Evolutionary conservation across 768 basidiomycete genomes (phyloP), one percentile per base, ranked within the genome.

Genomic region (Amanita thiersii): DNA sequence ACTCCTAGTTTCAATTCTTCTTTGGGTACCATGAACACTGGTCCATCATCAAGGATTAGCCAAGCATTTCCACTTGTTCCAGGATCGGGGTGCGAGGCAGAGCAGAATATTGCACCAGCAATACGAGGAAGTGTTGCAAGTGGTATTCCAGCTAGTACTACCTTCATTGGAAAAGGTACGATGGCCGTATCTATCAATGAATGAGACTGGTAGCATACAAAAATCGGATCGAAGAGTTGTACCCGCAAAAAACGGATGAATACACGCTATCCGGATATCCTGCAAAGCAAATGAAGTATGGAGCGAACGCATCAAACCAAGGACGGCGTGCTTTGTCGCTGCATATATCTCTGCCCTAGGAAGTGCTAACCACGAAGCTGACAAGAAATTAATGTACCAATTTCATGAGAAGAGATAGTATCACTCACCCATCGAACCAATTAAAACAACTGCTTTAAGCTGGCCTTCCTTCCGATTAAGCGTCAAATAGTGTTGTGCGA

Each of bases 231-330:
- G 8, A 29, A n/a, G 26, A 32, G 23, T 26, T 40, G 34, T 37
- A 72, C 75, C 69, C 36, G 70, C 70, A 47, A 76, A 77, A 54
- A 66, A 77, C 0, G 76, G 75, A 44, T 74, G 70, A 20, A 77
- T 65, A 39, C 60, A 62, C 5, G 59, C 66, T 15, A 75, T 56
- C 20, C 73, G 59, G 49, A 76, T 68, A 15, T 64, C 61, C 33
- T 63, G 50, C 4, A 50, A 7, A 8, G 55, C 50, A n/a, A 66
- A 54, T 31, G 56, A 52, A 26, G 58, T 59, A 46, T 65, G 53
- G 6, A 78, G 55, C 8, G 71, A 62, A 12, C 73, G 64, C 70
- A 76, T 71, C 23, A 77, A 42, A 7, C 75, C 76, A 4, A 77
- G 57, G 5, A 77, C 53, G 25, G 64, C 74, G 46, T 76, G 75